phyloP scores from a whole-genome alignment of 2,329 filamentous ascomycete species.

The Hansfordia pulvinata region DNA sequence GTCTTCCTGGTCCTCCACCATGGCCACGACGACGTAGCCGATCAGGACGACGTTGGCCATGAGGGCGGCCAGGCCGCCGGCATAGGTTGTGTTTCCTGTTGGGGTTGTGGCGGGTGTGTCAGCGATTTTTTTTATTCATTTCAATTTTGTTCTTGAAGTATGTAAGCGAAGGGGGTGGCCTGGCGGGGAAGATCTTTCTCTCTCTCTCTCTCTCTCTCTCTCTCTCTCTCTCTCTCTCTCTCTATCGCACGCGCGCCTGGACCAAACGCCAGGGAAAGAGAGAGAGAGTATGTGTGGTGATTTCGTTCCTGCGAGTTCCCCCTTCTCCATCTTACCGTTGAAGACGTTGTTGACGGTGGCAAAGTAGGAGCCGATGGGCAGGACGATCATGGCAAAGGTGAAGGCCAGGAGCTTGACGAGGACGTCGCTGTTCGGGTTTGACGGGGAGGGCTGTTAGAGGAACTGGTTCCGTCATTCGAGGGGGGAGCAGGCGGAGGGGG shows the following conservation, averaged over 20 bases:
- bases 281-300: no score
- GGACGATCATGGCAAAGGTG: slow-evolving; percentile 78
- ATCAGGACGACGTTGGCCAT: slow-evolving; percentile 86
- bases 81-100: slow-evolving; percentile 75
- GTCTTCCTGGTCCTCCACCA: slow-evolving; percentile 64
- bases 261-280: no score
- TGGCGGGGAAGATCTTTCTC: no score
- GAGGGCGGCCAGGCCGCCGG: slow-evolving; percentile 72
- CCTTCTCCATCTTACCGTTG: slow-evolving; percentile 45
- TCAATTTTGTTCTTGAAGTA: no score
- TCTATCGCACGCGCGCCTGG: no score
- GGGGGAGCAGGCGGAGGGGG: slow-evolving; percentile 2
- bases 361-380: slow-evolving; percentile 86
- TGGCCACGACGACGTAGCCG: slow-evolving; percentile 82
- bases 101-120: no score
- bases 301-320: no score
- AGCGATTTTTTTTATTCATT: no score
- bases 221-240: no score
- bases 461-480: not conserved
- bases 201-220: no score
- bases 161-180: not conserved
- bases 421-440: slow-evolving; percentile 64
- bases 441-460: slow-evolving; percentile 4
- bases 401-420: slow-evolving; percentile 85
- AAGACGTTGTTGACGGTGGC: slow-evolving; percentile 65